Percentiles rank a stretch among this genome's conserved stretches.
Evolutionary conservation across 441 rosid genomes (phyloP).

Genomic region (Erodium moschatum): DNA sequence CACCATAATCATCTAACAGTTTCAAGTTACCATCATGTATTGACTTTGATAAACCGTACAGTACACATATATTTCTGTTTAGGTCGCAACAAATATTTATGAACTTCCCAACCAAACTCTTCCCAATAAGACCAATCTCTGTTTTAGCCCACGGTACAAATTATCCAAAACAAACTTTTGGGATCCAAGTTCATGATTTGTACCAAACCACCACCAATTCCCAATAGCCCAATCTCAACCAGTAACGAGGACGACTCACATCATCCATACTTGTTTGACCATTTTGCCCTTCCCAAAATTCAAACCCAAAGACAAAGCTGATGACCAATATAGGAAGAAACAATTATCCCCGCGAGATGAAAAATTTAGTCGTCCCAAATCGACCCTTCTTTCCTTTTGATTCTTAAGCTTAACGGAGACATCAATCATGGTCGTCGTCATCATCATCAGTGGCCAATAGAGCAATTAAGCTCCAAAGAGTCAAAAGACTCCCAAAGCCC

Average conservation of each 20-base stretch:
- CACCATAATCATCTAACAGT: too few relatives aligned
- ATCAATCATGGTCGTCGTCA: conserved; percentile 2
- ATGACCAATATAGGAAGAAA: too few relatives aligned
- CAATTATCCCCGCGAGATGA: too few relatives aligned
- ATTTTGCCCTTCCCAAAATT: not conserved
- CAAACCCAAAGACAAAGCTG: too few relatives aligned
- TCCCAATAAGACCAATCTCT: too few relatives aligned
- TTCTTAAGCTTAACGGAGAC: not conserved
- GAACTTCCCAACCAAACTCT: not conserved
- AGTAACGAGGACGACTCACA: not conserved
- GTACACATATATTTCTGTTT: not conserved
- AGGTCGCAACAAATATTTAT: not conserved
- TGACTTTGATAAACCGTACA: too few relatives aligned
- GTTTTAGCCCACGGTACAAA: too few relatives aligned
- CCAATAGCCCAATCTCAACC: not conserved
- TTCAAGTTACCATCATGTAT: too few relatives aligned
- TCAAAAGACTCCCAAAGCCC: conserved; percentile 4
- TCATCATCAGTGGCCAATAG: conserved; percentile 1
- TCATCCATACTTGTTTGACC: not conserved
- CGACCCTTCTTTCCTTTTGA: too few relatives aligned
- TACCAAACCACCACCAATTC: not conserved
- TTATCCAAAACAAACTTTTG: not conserved
- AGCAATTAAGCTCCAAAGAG: not conserved
- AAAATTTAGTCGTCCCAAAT: too few relatives aligned
- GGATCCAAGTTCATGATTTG: not conserved